These are phyloP conservation scores for Oxyria digyna DNA, from an alignment of 148 eudicot genomes.

Conservation along the genomic window DNA sequence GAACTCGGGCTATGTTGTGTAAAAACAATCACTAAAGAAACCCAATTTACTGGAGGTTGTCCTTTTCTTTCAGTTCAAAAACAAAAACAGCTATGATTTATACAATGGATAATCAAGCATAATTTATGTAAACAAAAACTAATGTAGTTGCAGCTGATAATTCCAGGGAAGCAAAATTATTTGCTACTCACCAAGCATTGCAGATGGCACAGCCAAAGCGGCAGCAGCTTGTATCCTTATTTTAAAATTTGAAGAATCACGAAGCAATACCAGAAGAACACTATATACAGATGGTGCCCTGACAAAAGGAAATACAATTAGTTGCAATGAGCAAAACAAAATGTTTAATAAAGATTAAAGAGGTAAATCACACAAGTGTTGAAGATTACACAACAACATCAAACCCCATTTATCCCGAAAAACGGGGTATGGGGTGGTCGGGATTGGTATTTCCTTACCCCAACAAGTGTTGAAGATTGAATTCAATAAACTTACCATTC, in stretches of 20 bases:
- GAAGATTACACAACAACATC: too few species aligned
- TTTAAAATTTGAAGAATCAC: conserved; percentile 87
- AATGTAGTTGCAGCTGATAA: not conserved
- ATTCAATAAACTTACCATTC: conserved; percentile 46
- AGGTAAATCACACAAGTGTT: not conserved
- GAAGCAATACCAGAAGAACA: conserved; percentile 69
- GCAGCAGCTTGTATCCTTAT: conserved; percentile 96
- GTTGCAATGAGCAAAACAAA: not conserved
- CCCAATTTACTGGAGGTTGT: not conserved
- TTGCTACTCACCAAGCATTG: conserved; percentile 41
- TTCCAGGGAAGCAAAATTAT: not conserved
- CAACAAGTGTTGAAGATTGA: not conserved
- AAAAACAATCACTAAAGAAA: not conserved
- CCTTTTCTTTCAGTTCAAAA: not conserved
- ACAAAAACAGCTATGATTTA: not conserved
- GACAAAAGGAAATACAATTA: conserved; percentile 12
- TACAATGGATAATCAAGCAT: not conserved
- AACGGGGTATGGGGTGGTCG: too few species aligned
- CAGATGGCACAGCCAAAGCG: conserved; percentile 87
- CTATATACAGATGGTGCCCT: conserved; percentile 89
- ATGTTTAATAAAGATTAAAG: not conserved
- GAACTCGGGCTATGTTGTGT: not conserved
- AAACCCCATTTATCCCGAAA: too few species aligned
- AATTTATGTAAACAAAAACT: not conserved
- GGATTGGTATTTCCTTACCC: too few species aligned